Base-by-base conservation (phyloP, 1,284 basidiomycete species). In the Sphaerobolus stellatus region DNA sequence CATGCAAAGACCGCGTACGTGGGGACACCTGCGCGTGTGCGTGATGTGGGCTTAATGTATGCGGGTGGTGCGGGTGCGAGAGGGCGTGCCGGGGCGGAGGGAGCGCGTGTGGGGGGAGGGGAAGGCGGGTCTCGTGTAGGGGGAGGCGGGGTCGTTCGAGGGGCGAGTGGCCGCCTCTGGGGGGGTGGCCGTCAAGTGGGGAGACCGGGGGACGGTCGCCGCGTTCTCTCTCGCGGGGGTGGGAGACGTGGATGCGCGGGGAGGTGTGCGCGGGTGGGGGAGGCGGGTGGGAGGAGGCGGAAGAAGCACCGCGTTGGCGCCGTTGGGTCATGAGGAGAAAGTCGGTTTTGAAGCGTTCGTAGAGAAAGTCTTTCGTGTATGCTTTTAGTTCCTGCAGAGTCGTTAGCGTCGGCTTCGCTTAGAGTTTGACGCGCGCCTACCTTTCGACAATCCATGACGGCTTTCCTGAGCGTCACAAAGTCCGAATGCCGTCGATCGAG, bases 341-440 rank as follows among this genome's bases (percentile, higher is more conserved):
- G 58, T 89, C 86, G 55, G 68, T 70, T 59, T 80, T 80, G 73
- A 85, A 92, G 65, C 85, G 89, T 64, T 89, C 85, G 62, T 88
- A 88, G 55, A 92, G 77, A 71, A 91, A 90, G 62, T 90, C 86
- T 64, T 82, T 79, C 34, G 90, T 92, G 68, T 91, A 90, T 64
- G 86, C 86, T 72, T 88, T 86, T 59, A 92, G 75, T 48, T 86
- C 89, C 87, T 91, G 66, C 20, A 31, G 56, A 59, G 57, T 57
- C 61, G 54, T 29, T 48, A 24, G 24, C n/a, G 31, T 27, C 31
- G 18, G 14, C 20, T 18, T 13, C 8, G 18, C 34, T n/a, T 40
- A 24, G 24, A 34, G 20, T 11, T 50, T 1, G 87, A 68, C 88
- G 84, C 68, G 16, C 25, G 22, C 36, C 20, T 16, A 54, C 52